These are phyloP conservation scores for Coelastrella sp. DNA, from an alignment of 139 green algal species.

Conservation along the genomic window DNA sequence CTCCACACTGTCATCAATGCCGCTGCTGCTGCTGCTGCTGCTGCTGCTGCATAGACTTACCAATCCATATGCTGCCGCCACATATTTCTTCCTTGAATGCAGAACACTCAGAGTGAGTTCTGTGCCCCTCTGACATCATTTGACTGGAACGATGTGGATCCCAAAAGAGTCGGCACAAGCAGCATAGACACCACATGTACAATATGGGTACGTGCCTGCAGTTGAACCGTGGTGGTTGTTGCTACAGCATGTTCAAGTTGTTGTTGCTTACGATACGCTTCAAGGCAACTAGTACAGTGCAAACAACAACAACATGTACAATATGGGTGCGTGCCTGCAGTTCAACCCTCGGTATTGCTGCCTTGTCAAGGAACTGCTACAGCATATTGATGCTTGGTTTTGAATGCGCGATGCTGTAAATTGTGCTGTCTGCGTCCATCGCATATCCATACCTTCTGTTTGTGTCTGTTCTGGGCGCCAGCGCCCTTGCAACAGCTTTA, in stretches of 20 bases:
- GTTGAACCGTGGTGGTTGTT: neutral
- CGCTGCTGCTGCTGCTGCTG: neutral
- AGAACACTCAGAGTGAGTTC: conserved; percentile 92
- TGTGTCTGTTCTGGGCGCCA: no score
- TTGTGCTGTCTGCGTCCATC: no score
- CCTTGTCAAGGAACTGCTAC: no score
- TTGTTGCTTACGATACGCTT: no score
- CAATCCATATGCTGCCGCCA: neutral
- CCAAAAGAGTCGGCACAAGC: conserved; percentile 88
- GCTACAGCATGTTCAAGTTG: no score
- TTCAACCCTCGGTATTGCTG: neutral
- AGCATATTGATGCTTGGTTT: no score
- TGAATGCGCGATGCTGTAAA: no score
- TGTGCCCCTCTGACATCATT: conserved; percentile 96
- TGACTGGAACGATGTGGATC: conserved; percentile 97
- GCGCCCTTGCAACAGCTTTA: no score
- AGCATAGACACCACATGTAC: conserved; percentile 98
- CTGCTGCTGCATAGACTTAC: neutral
- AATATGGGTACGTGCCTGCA: conserved; percentile 94
- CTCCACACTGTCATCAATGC: neutral
- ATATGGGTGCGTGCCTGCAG: conserved; percentile 93
- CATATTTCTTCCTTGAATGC: conserved; percentile 7
- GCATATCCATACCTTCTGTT: no score
- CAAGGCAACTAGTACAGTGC: no score
- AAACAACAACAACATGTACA: conserved; percentile 91